Base-by-base conservation (phyloP, 73 alveolate genomes). In the Paramecium caudatum region DNA sequence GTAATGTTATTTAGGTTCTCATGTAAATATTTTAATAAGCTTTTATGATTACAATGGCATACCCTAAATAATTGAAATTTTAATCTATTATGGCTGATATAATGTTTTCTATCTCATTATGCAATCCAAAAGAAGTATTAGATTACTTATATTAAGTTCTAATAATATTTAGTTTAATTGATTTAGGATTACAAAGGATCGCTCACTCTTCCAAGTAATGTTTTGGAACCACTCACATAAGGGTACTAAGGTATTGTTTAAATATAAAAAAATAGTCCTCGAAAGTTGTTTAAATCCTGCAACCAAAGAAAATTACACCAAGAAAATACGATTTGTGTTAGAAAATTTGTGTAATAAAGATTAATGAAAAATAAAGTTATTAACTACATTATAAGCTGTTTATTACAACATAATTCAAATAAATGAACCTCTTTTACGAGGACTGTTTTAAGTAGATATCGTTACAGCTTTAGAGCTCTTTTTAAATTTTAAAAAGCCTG, bases 71-170 rank as follows among this genome's bases (percentile, higher is more conserved):
- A 7, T 37, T 27, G 9, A 74, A 74, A 12, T 19, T 74, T 74
- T 45, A 33, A n/a, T 13, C 43, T 15, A 23, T 68, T 1, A 45
- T 36, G 17, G 4, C 68, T 21, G 88, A 74, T 10, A 19, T 74
- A 19, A 1, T 74, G 5, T 74, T 74, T 45, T 63, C 68, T 10
- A 45, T 74, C 21, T 37, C 69, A 21, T 37, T 74, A 39, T 19
- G 36, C 32, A 74, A 74, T 45, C 88, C 88, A 39, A 17, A 1
- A 34, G 62, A 74, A 17, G 88, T 74, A 74, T 5, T 10, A 3
- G 8, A 34, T 41, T 0, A 33, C 6, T 10, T 34, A 25, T 32
- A 10, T 7, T 12, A 32, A 65, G 83, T 65, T 30, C 34, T 12
- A 65, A 65, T 33, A 30, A 33, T 36, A 9, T 25, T 32, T 65